Conservation (phyloP, 139 green algal genomes). For the Tetradesmus lagerheimii region DNA sequence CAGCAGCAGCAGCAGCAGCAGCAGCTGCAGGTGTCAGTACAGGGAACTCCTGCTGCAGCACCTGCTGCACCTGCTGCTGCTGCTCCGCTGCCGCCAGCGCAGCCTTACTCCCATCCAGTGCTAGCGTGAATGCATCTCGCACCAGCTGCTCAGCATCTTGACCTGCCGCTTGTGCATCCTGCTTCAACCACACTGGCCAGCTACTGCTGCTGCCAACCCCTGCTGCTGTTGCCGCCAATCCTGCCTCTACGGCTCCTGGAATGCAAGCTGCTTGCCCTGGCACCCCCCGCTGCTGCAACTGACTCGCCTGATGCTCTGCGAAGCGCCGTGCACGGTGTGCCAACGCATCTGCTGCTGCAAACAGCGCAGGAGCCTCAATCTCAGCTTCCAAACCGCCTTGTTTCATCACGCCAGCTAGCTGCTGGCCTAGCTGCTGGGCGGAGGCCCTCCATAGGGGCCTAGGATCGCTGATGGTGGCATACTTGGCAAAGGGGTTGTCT, state of each 20-base stretch:
- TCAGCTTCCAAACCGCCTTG: conserved; percentile 66
- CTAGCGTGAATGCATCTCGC: conserved; percentile 40
- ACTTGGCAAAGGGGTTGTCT: conserved; percentile 84
- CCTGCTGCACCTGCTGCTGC: conserved; percentile 29
- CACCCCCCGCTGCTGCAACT: conserved; percentile 30
- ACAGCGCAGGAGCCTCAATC: conserved; percentile 73
- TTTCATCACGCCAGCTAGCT: conserved; percentile 49
- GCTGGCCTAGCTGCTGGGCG: conserved; percentile 68
- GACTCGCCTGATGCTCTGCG: conserved; percentile 33
- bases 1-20: conserved; percentile 9
- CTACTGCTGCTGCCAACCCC: neutral
- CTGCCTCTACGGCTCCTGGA: conserved; percentile 31
- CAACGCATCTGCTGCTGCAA: conserved; percentile 76
- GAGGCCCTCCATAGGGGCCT: conserved; percentile 64
- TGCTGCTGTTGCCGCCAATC: conserved; percentile 34
- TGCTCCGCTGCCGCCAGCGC: conserved; percentile 22
- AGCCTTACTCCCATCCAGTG: conserved; percentile 24
- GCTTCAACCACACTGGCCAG: conserved; percentile 28
- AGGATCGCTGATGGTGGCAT: conserved; percentile 60
- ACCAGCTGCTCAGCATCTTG: conserved; percentile 29
- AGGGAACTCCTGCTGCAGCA: conserved; percentile 16
- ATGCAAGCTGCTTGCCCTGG: conserved; percentile 15
- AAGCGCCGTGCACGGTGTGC: conserved; percentile 64
- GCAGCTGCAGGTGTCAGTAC: neutral
- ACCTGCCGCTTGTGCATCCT: conserved; percentile 24